These are phyloP conservation scores for Paraleonurus japonicus DNA, from an alignment of 257 asterid genomes.

Conservation along the genomic window DNA sequence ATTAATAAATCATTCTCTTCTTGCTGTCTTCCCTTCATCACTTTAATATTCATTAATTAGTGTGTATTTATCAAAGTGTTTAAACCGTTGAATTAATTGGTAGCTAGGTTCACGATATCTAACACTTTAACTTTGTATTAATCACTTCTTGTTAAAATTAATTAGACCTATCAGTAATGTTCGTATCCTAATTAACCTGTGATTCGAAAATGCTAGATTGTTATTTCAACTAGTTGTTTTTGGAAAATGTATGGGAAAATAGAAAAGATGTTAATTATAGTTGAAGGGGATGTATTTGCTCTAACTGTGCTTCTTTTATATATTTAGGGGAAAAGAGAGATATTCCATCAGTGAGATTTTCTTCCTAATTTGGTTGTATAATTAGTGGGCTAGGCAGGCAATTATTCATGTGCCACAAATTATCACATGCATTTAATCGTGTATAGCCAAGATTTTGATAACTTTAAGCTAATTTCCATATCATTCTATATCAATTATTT, in stretches of 20 bases:
- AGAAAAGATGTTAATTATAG: neutral
- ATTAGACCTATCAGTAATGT: neutral
- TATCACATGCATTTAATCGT: no score
- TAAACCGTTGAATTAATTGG: neutral
- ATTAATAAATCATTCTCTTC: neutral
- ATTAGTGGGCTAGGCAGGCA: neutral
- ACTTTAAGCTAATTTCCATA: neutral
- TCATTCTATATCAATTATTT: no score
- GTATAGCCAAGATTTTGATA: no score
- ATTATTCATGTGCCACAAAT: neutral
- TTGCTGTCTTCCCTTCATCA: constrained; percentile 26
- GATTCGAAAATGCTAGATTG: neutral
- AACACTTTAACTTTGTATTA: neutral
- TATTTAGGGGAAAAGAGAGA: neutral
- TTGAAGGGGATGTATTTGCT: constrained; percentile 6
- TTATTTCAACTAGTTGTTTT: neutral
- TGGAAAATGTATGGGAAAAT: neutral
- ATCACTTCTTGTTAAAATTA: neutral
- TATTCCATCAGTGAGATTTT: neutral
- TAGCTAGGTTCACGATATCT: neutral
- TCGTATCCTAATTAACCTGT: neutral
- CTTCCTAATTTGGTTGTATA: neutral
- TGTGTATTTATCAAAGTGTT: neutral
- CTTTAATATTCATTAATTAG: constrained; percentile 4
- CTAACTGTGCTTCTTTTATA: neutral